Base-by-base conservation (phyloP, 768 basidiomycete genomes). In the Mycena rebaudengoi region DNA sequence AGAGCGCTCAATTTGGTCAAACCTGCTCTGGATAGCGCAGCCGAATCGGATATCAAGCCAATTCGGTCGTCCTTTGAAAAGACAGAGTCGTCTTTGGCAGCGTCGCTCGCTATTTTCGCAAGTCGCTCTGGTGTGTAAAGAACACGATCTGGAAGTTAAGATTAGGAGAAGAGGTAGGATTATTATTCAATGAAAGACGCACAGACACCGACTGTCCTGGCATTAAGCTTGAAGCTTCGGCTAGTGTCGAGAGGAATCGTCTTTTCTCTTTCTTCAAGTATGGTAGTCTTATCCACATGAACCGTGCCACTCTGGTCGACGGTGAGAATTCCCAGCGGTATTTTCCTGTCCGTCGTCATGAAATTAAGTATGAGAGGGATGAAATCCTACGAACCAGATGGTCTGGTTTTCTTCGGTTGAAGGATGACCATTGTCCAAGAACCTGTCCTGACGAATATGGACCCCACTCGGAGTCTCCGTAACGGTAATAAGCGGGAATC, bases 401-500 rank as follows among this genome's bases (percentile, higher is more conserved):
- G 94, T 96, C 74, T 93, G 80, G 70, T 98, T 94, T 61, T 98
- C 93, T 72, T 93, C 87, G 6, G 86, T 85, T 68, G 88, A 86
- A 5, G 88, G 88, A 64, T 84, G 84, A 0, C 95, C 96, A 1
- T 89, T 92, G 73, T 94, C 90, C 51, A 99, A 80, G 85, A 97
- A 98, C 21, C 98, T 86, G 73, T 98, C 92, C 77, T 99, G 97
- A 30, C 88, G 87, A 56, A 99, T 83, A 58, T 81, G 84, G 70
- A 99, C 88, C 6, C 90, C 91, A 39, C 82, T 85, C 1, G 81
- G 74, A 10, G 82, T 85, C 76, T 98, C 96, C 1, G 87, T 90
- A 44, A 99, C 94, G 21, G 88, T 91, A 57, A 99, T 75, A n/a
- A 99, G 88, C 4, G 97, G 97, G 82, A 90, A 98, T 11, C 98